Percentiles rank a stretch among this genome's conserved stretches.
Evolutionary conservation across 2,329 filamentous ascomycete genomes (phyloP).

Genomic region (Aspergillus tamarii): DNA sequence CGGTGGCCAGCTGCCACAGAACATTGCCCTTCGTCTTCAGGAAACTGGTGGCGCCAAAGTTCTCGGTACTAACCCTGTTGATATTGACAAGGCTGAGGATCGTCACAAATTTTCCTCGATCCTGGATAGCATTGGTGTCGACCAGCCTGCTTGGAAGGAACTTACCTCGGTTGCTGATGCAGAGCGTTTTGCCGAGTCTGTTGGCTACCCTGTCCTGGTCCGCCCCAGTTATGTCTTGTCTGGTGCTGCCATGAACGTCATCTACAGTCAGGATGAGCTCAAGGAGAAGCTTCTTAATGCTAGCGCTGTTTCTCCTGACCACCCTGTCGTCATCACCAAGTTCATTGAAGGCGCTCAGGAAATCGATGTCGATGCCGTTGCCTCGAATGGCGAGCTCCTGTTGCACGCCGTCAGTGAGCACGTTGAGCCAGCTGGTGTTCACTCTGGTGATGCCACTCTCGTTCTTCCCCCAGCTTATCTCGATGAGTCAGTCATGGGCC

Average conservation of each 20-base stretch:
- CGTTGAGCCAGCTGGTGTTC: constrained; percentile 94
- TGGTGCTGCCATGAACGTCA: constrained; percentile 97
- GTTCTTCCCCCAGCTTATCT: constrained; percentile 85
- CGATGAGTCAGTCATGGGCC: constrained; percentile 74
- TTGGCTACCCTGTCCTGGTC: constrained; percentile 92
- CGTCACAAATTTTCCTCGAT: constrained; percentile 98
- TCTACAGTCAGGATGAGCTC: constrained; percentile 82
- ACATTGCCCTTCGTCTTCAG: constrained; percentile 92
- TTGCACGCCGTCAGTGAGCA: constrained; percentile 94
- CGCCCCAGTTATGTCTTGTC: constrained; percentile 95
- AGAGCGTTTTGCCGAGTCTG: constrained; percentile 80
- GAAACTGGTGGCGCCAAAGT: constrained; percentile 88
- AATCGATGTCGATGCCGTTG: constrained; percentile 94
- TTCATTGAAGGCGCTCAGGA: constrained; percentile 97
- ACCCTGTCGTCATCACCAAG: constrained; percentile 97
- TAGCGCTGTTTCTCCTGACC: constrained; percentile 87
- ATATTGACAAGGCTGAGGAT: constrained; percentile 98
- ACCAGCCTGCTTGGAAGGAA: constrained; percentile 98
- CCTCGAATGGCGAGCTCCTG: constrained; percentile 80
- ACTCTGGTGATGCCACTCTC: constrained; percentile 95
- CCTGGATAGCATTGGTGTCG: constrained; percentile 92
- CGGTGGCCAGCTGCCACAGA: constrained; percentile 94
- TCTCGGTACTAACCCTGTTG: constrained; percentile 86
- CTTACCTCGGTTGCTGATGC: constrained; percentile 86
- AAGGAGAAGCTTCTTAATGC: constrained; percentile 94